Evolutionary conservation across 495 filamentous ascomycete species (phyloP), one percentile per base, ranked within the genome.

Genomic region (Astrothelium subdiscretum): DNA sequence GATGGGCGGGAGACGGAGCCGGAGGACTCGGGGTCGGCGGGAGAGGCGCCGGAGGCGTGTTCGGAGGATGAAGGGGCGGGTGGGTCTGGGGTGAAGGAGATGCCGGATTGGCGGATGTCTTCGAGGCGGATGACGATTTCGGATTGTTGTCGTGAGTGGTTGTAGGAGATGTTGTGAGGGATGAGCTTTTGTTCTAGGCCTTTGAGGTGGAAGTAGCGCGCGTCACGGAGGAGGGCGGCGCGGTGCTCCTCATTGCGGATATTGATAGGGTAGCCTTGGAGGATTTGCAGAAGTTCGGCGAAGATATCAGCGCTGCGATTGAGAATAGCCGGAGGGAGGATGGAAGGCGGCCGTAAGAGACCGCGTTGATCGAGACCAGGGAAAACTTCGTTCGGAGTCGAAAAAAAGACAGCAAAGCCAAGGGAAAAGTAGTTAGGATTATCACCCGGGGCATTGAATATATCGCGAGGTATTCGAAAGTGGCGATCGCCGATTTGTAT

Each of bases 381-480:
- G 68, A 96, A 96, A 48, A 91, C 80, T 67, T 95, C 86, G 27
- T 82, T 76, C 2, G 88, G 89, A 0, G 84, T 84, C 29, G 85
- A 83, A 75, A 97, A 95, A 78, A 95, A 95, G 69, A 91, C 83
- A 12, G 86, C 86, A 70, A 96, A 96, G 59, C 92, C 92, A 6
- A 98, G 82, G 5, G 90, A 85, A 78, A 98, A 98, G 81, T 92
- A 98, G 74, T 98, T 98, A 5, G 91, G 91, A 31, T 84, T 85
- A 73, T 98, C 90, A 3, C 94, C 92, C 12, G 88, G 89, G 27
- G 79, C 78, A 12, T 84, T 86, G 74, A 98, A 95, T 62, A 95
- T 80, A 66, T 96, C 90, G 32, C 91, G 86, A 2, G 92, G 87
- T 59, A 98, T 90, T 67, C 90, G 87, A 74, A 98, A 98, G 67